Percentiles rank a stretch among this genome's conserved stretches.
phyloP scores from a whole-genome alignment of 345 rosid species.

The Eucalyptus pumila region DNA sequence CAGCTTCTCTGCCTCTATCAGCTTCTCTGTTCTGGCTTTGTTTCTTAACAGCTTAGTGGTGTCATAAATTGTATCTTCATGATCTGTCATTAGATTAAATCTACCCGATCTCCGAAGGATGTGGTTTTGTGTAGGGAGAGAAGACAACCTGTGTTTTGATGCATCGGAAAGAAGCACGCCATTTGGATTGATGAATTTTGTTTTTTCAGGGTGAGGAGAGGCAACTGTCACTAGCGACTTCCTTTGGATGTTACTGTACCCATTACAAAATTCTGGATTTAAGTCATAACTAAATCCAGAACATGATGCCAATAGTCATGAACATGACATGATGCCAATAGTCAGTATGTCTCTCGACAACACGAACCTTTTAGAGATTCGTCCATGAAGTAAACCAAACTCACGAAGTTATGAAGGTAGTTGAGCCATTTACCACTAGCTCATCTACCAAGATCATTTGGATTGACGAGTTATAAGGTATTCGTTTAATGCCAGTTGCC shows the following conservation, averaged over 20 bases:
- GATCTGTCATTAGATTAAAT: neutral
- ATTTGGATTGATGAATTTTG: neutral
- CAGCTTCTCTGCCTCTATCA: too few species aligned
- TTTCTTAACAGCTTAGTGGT: too few species aligned
- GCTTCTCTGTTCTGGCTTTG: too few species aligned
- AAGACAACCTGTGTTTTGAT: neutral
- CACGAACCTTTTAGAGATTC: neutral
- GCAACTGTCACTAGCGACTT: too few species aligned
- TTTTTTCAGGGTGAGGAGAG: neutral
- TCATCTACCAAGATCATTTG: neutral
- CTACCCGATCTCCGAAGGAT: neutral
- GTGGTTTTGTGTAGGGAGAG: neutral
- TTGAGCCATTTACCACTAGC: neutral
- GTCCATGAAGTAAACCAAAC: neutral
- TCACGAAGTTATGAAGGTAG: neutral
- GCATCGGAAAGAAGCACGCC: neutral
- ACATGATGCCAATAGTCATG: accelerated
- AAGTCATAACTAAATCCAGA: neutral
- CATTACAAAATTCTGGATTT: neutral
- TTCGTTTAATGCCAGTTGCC: neutral
- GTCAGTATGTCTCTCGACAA: neutral
- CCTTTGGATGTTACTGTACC: neutral
- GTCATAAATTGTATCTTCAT: neutral
- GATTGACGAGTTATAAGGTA: neutral
- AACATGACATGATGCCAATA: accelerated